phyloP scores from a whole-genome alignment of 495 filamentous ascomycete genomes.

The Penicillium manginii region DNA sequence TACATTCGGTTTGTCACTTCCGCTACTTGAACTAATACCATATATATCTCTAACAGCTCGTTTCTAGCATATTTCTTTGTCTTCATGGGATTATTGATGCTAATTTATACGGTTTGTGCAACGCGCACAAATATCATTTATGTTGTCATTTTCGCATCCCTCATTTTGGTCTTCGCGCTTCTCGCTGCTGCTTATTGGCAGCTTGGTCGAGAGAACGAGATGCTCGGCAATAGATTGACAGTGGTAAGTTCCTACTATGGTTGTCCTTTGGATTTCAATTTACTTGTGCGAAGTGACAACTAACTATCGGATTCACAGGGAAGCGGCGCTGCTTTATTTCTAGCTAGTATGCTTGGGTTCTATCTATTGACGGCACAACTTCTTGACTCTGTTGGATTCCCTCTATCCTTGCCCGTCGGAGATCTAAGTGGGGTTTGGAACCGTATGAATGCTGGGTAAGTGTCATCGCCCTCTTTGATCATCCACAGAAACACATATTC shows the following conservation, averaged over 20 bases:
- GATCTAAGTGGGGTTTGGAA: constrained; percentile 16
- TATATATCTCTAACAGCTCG: background rate
- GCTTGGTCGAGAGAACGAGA: constrained; percentile 8
- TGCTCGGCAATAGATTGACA: constrained; percentile 6
- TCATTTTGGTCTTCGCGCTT: constrained; percentile 11
- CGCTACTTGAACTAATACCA: background rate
- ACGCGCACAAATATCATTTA: constrained; percentile 16
- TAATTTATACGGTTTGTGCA: constrained; percentile 17
- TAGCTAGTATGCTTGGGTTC: constrained; percentile 15
- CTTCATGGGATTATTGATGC: constrained; percentile 19
- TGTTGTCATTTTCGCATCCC: constrained; percentile 11
- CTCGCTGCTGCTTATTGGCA: constrained; percentile 15
- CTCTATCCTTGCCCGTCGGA: constrained; percentile 15
- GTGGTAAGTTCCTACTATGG: constrained; percentile 7
- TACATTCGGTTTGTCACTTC: constrained; percentile 13
- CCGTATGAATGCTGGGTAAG: constrained; percentile 4
- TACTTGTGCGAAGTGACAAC: background rate
- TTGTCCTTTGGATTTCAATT: background rate
- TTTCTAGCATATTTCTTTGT: constrained; percentile 18
- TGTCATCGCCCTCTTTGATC: background rate
- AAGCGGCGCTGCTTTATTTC: constrained; percentile 13
- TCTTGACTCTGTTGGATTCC: constrained; percentile 19
- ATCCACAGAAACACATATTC: background rate
- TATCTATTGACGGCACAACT: constrained; percentile 14
- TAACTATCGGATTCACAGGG: constrained; percentile 3